Base-by-base conservation (phyloP, 345 rosid genomes). In the Conringia planisiliqua region DNA sequence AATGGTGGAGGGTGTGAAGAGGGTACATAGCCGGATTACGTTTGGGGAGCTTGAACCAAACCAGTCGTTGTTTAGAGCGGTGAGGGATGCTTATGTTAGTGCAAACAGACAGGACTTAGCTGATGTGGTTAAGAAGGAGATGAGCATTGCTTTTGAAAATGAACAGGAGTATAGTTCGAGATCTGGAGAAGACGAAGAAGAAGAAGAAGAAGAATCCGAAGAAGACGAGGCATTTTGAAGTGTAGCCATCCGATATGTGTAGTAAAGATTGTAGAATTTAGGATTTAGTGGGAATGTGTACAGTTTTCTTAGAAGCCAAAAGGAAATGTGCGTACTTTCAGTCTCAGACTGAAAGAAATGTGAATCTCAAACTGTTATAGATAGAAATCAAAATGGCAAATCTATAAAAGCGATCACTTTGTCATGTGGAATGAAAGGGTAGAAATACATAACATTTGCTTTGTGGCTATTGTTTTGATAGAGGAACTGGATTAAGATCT, bases 1-100 rank as follows among this genome's bases (percentile, higher is more conserved):
- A 20, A 88, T 93, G 93, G 75, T 89, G 42, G 92, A 89, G 74
- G 98, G 96, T 47, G 90, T 90, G 78, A 89, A 85, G 78, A 85
- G 90, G 72, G 83, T 90, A 56, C 85, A 89, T 71, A 78, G 82
- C 68, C 74, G 79, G 58, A 29, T 90, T 39, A 86, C 86, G 63
- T 84, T 81, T 74, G 86, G 90, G 46, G 88, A 80, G 73, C 79
- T 85, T 2, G 78, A 86, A 65, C 86, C 83, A 32, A 88, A 79
- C 74, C 84, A 84, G 66, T 80, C 88, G 35, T 78, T 90, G 80
- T 85, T 86, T 51, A 84, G 70, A 85, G 93, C 91, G 44, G 75
- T 93, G 24, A 76, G 85, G 40, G 83, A 83, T 65, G 98, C 90
- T 46, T 90, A 83, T 67, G 82, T 50, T 80, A 67, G 56, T 76